Conservation (phyloP, 257 asterid genomes). For the Solanum acaule region DNA sequence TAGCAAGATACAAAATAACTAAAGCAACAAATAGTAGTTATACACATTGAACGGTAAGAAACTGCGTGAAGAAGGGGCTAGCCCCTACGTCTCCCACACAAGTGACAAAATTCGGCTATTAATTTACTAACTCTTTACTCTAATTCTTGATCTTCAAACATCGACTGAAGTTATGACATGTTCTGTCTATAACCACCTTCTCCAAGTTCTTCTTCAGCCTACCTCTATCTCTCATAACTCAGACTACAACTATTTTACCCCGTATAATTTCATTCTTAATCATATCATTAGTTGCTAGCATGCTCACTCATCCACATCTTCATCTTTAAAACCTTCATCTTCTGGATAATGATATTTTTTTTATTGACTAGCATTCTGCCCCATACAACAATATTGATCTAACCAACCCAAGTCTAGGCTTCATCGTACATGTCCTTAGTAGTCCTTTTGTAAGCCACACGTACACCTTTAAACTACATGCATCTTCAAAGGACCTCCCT, state of each 20-base stretch:
- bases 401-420: neutral
- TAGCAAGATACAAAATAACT: too few relatives aligned
- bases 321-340: neutral
- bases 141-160: too few relatives aligned
- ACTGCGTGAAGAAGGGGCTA: neutral
- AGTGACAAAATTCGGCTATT: neutral
- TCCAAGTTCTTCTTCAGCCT: neutral
- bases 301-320: neutral
- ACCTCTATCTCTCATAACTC: neutral
- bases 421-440: neutral
- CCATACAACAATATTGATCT: too few relatives aligned
- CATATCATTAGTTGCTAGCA: neutral
- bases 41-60: too few relatives aligned
- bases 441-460: neutral
- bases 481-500: too few relatives aligned
- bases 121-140: neutral
- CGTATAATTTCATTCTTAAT: neutral
- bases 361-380: too few relatives aligned
- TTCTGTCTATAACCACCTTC: neutral
- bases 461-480: too few relatives aligned
- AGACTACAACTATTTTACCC: too few relatives aligned
- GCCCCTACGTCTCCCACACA: too few relatives aligned
- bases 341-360: too few relatives aligned
- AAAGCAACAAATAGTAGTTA: neutral
- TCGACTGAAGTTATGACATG: too few relatives aligned